Evolutionary conservation across 2,329 filamentous ascomycete genomes (phyloP).

Genomic region (Cladobotryum protrusum): DNA sequence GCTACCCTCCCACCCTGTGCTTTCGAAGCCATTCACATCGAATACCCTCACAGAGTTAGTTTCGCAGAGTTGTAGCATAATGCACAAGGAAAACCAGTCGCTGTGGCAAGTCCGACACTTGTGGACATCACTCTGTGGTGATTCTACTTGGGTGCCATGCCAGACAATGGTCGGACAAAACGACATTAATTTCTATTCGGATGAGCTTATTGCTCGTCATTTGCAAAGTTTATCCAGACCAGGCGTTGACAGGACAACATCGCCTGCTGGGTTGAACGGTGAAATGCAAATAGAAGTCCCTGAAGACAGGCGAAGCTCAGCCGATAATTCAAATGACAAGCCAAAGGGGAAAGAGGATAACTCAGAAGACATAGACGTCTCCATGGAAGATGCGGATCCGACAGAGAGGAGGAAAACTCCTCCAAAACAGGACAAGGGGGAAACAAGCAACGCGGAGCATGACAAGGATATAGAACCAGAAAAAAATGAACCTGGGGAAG

Average conservation of each 20-base stretch:
- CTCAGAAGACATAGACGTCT: conserved; percentile 17
- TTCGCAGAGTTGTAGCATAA: conserved; percentile 60
- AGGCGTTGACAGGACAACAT: conserved; percentile 6
- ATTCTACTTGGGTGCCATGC: conserved; percentile 62
- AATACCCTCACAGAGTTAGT: conserved; percentile 67
- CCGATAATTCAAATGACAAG: conserved; percentile 7
- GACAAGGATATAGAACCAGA: neutral
- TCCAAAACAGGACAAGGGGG: conserved; percentile 11
- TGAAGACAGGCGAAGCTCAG: conserved; percentile 8
- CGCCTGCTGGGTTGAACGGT: conserved; percentile 18
- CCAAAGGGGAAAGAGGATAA: conserved; percentile 10
- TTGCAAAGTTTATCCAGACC: conserved; percentile 25
- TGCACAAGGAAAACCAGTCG: conserved; percentile 67
- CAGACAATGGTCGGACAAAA: conserved; percentile 50
- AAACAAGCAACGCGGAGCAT: conserved; percentile 6
- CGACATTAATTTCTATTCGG: conserved; percentile 50
- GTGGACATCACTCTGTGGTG: conserved; percentile 66
- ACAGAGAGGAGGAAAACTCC: conserved; percentile 17
- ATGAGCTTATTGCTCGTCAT: conserved; percentile 37
- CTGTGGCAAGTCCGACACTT: conserved; percentile 71
- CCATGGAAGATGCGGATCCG: conserved; percentile 26
- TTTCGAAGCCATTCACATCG: conserved; percentile 69
- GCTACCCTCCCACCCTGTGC: conserved; percentile 64
- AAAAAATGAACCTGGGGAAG: neutral
- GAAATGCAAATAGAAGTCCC: conserved; percentile 8